These are phyloP conservation scores for Leishmania arabica DNA, from an alignment of 208 protist genomes.

Conservation along the genomic window DNA sequence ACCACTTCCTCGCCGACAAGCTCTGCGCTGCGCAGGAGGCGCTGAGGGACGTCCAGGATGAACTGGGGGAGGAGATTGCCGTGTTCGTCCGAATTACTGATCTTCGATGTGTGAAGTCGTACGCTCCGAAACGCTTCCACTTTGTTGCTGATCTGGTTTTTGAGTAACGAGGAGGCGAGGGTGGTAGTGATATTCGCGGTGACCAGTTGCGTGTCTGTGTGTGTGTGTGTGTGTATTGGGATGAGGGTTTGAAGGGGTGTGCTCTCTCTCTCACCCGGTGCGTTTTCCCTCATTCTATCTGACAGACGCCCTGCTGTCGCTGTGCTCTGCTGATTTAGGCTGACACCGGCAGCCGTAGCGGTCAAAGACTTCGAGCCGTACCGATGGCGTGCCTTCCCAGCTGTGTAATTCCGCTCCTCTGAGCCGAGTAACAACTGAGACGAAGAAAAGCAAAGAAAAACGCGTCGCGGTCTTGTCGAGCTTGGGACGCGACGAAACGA, in stretches of 20 bases:
- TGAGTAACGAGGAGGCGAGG: conserved; percentile 6
- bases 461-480: background rate
- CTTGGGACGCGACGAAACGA: background rate
- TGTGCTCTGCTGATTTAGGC: background rate
- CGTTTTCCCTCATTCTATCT: too few species aligned
- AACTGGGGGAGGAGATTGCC: conserved; percentile 51
- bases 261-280: background rate
- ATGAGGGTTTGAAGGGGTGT: background rate
- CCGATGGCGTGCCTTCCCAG: background rate
- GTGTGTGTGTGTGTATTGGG: background rate
- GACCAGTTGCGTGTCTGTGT: background rate
- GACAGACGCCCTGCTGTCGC: background rate
- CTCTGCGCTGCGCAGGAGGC: conserved; percentile 28
- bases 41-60: conserved; percentile 44
- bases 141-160: conserved; percentile 83
- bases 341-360: background rate
- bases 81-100: conserved; percentile 29
- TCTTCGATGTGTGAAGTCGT: conserved; percentile 90
- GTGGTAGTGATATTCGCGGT: background rate
- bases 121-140: conserved; percentile 85
- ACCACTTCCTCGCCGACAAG: conserved; percentile 87
- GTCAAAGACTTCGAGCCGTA: background rate
- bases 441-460: background rate
- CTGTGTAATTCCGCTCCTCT: background rate
- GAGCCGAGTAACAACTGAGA: background rate